Base-by-base conservation (phyloP, 768 basidiomycete species). In the Tulasnella sp. region DNA sequence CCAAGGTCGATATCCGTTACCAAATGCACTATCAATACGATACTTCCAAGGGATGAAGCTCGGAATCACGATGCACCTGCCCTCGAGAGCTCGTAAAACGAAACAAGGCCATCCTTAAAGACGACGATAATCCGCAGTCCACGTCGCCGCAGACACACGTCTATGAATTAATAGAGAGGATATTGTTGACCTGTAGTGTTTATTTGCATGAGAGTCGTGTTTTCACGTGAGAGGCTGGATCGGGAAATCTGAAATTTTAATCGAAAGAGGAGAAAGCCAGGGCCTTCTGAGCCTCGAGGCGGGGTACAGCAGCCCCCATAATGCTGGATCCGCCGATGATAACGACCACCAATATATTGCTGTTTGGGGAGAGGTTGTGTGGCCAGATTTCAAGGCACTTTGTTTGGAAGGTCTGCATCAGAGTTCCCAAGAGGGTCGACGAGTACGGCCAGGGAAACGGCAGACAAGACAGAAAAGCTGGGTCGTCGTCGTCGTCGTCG, bases 211-310 rank as follows among this genome's bases (percentile, higher is more conserved):
- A 68, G 62, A 68, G 62, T 16, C 31, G 12, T 36, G 12, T 68
- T 68, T 68, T 31, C 62, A 68, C 34, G 62, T 36, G 62, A 27
- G 31, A 68, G 31, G 21, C 62, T 68, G 62, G 62, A 68, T 68
- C 62, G 62, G 62, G 62, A 68, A 68, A 68, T 68, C 34, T 68
- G 62, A 68, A 68, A 68, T 27, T 68, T 68, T 36, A 68, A 68
- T 68, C 31, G 62, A 44, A 44, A 4, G 62, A 68, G 62, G 62
- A 68, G 62, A 68, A 36, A 68, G 27, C 16, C 14, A 24, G 16
- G 34, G 16, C 12, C 31, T 34, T 68, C 56, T 9, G 16, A 19
- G 62, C 62, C 62, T 68, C 27, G 62, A 68, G 62, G 62, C 62
- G 62, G 2, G 27, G 34, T 31, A 36, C 36, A 34, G 62, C 62